Percentiles rank a stretch among this genome's conserved stretches.
These are phyloP conservation scores for Candida suzukii DNA, from an alignment of 805 yeast genomes.

Conservation along the genomic window DNA sequence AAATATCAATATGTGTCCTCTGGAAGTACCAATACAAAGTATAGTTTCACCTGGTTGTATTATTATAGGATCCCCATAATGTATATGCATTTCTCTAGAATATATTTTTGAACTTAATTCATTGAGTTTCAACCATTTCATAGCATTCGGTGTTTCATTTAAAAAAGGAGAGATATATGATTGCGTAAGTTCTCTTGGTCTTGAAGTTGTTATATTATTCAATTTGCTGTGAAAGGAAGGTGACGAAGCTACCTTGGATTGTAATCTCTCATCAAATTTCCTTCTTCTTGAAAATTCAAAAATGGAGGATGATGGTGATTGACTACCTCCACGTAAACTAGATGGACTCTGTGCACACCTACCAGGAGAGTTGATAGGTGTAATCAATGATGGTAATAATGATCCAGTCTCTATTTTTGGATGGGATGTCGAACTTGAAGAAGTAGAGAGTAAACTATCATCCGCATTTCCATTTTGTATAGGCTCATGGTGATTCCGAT, in stretches of 20 bases:
- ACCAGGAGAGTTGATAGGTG: neutral
- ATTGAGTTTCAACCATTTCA: slow-evolving; percentile 24
- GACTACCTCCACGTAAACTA: neutral
- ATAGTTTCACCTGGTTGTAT: slow-evolving; percentile 33
- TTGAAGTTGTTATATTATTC: too few species aligned
- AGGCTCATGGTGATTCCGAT: neutral
- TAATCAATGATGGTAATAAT: neutral
- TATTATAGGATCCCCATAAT: slow-evolving; percentile 46
- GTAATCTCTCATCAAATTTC: slow-evolving; percentile 14
- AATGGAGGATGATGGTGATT: neutral
- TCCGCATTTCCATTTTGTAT: neutral
- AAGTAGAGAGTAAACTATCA: neutral
- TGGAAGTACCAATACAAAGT: slow-evolving; percentile 62
- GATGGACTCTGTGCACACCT: neutral
- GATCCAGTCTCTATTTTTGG: neutral
- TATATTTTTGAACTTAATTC: slow-evolving; percentile 14
- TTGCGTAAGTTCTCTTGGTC: neutral
- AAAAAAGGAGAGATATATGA: neutral
- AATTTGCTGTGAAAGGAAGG: neutral
- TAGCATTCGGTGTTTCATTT: slow-evolving; percentile 8
- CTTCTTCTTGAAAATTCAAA: neutral
- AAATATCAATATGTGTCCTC: slow-evolving; percentile 60
- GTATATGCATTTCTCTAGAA: slow-evolving; percentile 10
- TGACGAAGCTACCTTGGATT: slow-evolving; percentile 3
- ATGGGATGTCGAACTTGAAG: neutral